Evolutionary conservation across 768 basidiomycete species (phyloP).

Genomic region (Podaxis carcinomalis): DNA sequence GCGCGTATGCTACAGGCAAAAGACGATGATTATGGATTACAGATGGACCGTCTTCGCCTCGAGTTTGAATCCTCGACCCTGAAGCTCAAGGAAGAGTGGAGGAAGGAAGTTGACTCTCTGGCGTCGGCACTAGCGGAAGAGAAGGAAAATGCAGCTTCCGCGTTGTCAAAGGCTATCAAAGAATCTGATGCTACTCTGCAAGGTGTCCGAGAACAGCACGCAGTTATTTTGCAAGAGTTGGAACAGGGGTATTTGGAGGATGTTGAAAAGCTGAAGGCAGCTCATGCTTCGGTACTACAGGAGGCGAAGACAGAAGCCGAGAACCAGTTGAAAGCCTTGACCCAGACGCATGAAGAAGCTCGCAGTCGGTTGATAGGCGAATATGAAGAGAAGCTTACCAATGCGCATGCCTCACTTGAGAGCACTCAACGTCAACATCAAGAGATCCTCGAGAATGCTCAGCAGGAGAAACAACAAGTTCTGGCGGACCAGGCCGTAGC

Average conservation of each 20-base stretch:
- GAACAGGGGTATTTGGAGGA: conserved; percentile 56
- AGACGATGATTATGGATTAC: conserved; percentile 56
- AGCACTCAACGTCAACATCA: conserved; percentile 33
- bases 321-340: conserved; percentile 23
- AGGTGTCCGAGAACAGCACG: conserved; percentile 50
- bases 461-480: conserved; percentile 31
- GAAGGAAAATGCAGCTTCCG: conserved; percentile 39
- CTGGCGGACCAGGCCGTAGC: conserved; percentile 16
- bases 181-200: conserved; percentile 16
- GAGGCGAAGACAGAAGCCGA: conserved; percentile 23
- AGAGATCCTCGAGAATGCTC: conserved; percentile 28
- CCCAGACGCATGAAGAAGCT: conserved; percentile 38
- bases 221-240: conserved; percentile 47
- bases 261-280: conserved; percentile 39
- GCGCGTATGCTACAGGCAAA: conserved; percentile 45
- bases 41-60: conserved; percentile 54
- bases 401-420: conserved; percentile 35
- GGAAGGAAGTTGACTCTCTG: conserved; percentile 45
- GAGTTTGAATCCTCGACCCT: conserved; percentile 54
- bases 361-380: conserved; percentile 36
- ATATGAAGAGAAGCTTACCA: conserved; percentile 42
- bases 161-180: conserved; percentile 6
- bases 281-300: conserved; percentile 41
- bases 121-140: conserved; percentile 37
- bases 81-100: conserved; percentile 51